These are phyloP conservation scores for Sclerotinia glacialis DNA, from an alignment of 2,329 filamentous ascomycete genomes.

Conservation along the genomic window DNA sequence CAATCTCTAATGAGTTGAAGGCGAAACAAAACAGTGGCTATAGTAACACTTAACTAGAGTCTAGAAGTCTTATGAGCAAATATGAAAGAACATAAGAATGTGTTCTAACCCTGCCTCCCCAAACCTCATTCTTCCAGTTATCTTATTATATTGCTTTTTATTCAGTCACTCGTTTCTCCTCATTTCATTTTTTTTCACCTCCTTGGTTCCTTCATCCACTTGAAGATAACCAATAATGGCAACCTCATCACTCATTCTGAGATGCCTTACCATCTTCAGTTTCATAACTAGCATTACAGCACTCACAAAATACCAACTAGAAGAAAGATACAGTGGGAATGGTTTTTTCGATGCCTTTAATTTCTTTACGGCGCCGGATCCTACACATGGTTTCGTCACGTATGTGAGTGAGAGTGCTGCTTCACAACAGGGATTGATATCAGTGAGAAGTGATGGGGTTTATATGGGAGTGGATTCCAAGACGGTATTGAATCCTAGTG, in stretches of 20 bases:
- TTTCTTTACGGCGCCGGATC: constrained; percentile 15
- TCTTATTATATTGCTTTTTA: constrained; percentile 1
- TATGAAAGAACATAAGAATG: constrained; percentile 14
- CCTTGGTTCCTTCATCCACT: background rate
- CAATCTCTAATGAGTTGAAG: background rate
- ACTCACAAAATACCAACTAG: background rate
- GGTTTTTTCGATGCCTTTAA: constrained; percentile 1
- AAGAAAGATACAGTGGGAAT: background rate
- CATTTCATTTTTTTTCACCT: background rate
- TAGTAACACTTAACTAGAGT: background rate
- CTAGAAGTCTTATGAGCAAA: background rate
- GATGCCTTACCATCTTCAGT: constrained; percentile 13
- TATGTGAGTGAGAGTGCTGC: constrained; percentile 16
- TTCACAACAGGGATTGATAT: constrained; percentile 12
- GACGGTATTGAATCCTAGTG: constrained; percentile 46
- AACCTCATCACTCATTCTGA: constrained; percentile 19
- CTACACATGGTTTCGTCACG: constrained; percentile 30
- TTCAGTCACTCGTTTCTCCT: constrained; percentile 9
- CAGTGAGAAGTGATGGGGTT: constrained; percentile 45
- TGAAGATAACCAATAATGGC: constrained; percentile 1
- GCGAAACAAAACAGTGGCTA: background rate
- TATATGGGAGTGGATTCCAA: constrained; percentile 66
- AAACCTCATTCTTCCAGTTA: background rate
- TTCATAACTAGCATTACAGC: background rate
- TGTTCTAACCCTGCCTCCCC: background rate